A percentile compares a stretch with the other conserved stretches of the same genome.
phyloP scores from a whole-genome alignment of 139 green algal genomes.

The Micromonas pusilla region DNA sequence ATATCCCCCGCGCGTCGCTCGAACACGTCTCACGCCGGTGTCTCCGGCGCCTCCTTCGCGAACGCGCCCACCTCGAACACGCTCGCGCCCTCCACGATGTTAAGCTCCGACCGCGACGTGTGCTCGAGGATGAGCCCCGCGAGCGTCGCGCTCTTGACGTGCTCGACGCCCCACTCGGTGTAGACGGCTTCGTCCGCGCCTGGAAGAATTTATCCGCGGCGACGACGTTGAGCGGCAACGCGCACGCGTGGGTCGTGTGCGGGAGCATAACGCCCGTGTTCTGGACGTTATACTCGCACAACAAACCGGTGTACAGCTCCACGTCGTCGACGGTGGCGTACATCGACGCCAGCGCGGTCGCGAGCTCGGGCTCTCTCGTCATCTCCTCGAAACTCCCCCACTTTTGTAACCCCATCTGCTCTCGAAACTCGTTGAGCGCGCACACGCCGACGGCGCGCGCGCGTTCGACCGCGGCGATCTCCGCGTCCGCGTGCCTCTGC shows the following conservation, averaged over 20 bases:
- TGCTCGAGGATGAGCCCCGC: background rate
- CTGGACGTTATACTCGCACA: background rate
- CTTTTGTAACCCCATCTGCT: background rate
- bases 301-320: background rate
- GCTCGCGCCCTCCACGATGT: background rate
- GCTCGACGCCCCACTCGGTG: background rate
- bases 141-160: background rate
- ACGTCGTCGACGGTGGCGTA: background rate
- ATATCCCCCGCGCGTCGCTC: background rate
- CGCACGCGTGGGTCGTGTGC: background rate
- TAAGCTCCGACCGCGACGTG: too few species aligned
- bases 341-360: background rate
- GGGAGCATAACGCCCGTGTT: background rate
- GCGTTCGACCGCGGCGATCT: background rate
- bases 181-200: background rate
- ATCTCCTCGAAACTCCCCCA: background rate
- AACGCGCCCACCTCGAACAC: too few species aligned
- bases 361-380: background rate
- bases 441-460: background rate
- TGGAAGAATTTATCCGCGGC: background rate
- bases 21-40: too few species aligned
- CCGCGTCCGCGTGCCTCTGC: background rate
- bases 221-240: background rate
- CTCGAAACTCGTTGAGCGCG: background rate
- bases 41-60: too few species aligned